phyloP scores from a whole-genome alignment of 179 eudicot genomes.

The Actinidia chinensis region DNA sequence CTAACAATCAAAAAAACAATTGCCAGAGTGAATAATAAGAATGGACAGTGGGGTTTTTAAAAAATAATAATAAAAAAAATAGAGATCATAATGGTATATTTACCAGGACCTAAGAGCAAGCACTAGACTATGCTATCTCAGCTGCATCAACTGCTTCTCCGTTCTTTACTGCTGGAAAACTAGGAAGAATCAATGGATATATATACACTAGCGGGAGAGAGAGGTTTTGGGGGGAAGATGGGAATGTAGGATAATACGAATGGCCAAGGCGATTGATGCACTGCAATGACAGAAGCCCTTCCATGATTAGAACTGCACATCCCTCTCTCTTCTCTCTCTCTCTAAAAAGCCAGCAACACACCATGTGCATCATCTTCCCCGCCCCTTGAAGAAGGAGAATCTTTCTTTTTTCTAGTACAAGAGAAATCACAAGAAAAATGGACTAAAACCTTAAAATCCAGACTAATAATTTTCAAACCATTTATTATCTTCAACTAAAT shows the following conservation, averaged over 20 bases:
- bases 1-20: background rate
- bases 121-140: conserved; percentile 27
- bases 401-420: conserved; percentile 36
- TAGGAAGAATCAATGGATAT: conserved; percentile 8
- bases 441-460: conserved; percentile 30
- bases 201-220: conserved; percentile 10
- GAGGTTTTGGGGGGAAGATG: conserved; percentile 24
- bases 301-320: conserved; percentile 30
- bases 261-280: conserved; percentile 37
- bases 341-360: conserved; percentile 34
- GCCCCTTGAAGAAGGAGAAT: conserved; percentile 40
- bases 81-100: background rate
- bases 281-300: conserved; percentile 42
- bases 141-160: conserved; percentile 11
- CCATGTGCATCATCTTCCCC: conserved; percentile 53
- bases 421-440: conserved; percentile 2
- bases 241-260: conserved; percentile 23
- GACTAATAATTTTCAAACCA: conserved; percentile 24
- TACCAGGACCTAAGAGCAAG: conserved; percentile 46
- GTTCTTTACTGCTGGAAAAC: background rate
- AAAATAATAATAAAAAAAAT: too few relatives aligned
- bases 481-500: conserved; percentile 31
- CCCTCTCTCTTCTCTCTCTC: conserved; percentile 17
- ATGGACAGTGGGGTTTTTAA: background rate
- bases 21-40: background rate